These are phyloP conservation scores for Cudoniella acicularis DNA, from an alignment of 495 filamentous ascomycete genomes.

Conservation along the genomic window DNA sequence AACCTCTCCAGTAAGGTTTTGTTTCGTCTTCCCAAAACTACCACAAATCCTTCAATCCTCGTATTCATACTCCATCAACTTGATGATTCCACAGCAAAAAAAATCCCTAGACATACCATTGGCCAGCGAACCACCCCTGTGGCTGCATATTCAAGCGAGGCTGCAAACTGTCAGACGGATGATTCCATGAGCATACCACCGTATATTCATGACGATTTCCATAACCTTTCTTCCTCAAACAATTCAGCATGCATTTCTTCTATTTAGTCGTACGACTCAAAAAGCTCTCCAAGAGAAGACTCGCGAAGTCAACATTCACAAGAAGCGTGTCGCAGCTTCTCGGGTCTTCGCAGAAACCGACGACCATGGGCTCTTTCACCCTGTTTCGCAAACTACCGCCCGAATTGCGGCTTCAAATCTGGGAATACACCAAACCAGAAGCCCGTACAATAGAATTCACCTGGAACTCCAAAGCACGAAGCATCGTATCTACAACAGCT, in stretches of 20 bases:
- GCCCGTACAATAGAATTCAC: slow-evolving; percentile 5
- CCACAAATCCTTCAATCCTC: neutral
- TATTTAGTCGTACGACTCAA: neutral
- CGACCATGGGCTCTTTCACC: neutral
- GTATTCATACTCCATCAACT: neutral
- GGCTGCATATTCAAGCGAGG: neutral
- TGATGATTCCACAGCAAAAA: neutral
- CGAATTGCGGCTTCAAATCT: slow-evolving; percentile 1
- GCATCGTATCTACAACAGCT: neutral
- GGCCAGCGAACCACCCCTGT: neutral
- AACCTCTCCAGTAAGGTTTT: too few species aligned
- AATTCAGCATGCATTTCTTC: neutral
- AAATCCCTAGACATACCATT: neutral
- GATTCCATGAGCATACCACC: too few species aligned
- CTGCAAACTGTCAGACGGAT: neutral
- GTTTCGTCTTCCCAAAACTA: too few species aligned
- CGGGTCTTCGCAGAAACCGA: neutral
- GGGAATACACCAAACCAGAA: neutral
- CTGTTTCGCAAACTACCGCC: neutral
- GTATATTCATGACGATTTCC: too few species aligned
- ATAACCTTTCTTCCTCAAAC: neutral
- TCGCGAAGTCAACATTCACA: neutral
- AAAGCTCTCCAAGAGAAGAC: neutral
- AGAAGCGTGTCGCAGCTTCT: neutral
- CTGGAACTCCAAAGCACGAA: neutral